A percentile compares a stretch with the other conserved stretches of the same genome.
Conservation (phyloP, 257 asterid species). For the Solanum ossicruentum region DNA sequence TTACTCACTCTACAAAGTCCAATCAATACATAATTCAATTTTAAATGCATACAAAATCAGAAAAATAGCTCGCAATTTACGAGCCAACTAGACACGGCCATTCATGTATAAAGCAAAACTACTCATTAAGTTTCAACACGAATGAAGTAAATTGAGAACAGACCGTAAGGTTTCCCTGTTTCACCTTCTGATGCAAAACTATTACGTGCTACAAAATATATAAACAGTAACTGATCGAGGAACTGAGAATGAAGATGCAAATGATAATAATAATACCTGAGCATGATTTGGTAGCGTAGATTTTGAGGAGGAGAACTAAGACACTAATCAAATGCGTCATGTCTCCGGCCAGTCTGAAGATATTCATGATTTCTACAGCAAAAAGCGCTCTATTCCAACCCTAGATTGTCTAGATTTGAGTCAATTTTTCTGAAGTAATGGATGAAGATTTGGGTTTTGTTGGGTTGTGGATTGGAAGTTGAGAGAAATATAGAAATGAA, state of each 20-base stretch:
- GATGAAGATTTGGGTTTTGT: background rate
- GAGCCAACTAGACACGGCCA: background rate
- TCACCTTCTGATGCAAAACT: background rate
- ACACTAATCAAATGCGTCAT: slow-evolving; percentile 88
- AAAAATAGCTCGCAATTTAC: background rate
- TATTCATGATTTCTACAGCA: slow-evolving; percentile 37
- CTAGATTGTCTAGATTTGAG: background rate
- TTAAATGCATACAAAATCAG: background rate
- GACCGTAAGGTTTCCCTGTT: background rate
- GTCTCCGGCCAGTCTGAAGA: slow-evolving; percentile 88
- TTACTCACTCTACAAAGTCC: background rate
- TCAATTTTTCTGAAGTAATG: background rate
- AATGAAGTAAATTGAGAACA: background rate
- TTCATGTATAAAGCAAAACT: background rate
- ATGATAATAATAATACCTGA: slow-evolving; percentile 43
- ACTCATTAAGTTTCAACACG: background rate
- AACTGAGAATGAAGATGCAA: background rate
- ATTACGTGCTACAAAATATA: background rate
- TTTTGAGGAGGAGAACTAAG: slow-evolving; percentile 81
- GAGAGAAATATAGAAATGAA: background rate
- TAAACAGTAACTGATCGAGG: background rate
- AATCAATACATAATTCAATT: background rate
- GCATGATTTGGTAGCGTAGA: slow-evolving; percentile 88
- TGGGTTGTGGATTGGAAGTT: background rate
- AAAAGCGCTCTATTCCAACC: background rate